A percentile compares a stretch with the other conserved stretches of the same genome.
Evolutionary conservation across 2,329 filamentous ascomycete genomes (phyloP).

Genomic region (Talaromyces sp.): DNA sequence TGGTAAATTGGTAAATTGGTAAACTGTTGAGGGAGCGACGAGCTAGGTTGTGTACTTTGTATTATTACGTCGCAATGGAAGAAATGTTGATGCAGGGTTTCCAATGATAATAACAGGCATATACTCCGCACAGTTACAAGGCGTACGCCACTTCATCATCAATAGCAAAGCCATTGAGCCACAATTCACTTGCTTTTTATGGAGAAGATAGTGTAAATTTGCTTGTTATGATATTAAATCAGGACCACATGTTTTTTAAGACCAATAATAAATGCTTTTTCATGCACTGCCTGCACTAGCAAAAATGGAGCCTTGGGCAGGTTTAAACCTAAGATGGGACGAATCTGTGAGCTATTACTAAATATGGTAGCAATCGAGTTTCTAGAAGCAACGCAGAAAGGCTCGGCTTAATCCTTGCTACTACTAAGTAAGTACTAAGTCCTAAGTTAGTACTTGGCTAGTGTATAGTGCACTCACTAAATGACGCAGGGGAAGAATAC

Average conservation of each 20-base stretch:
- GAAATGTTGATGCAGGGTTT: not conserved
- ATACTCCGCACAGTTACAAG: not conserved
- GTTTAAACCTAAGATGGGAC: not conserved
- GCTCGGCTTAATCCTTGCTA: not conserved
- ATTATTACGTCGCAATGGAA: not conserved
- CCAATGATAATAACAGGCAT: not conserved
- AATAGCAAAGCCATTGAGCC: not conserved
- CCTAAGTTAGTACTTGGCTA: not conserved
- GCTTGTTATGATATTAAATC: too few species aligned
- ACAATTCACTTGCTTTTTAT: not conserved
- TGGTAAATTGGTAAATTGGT: too few species aligned
- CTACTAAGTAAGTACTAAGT: not conserved
- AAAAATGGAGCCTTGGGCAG: not conserved
- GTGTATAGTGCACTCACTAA: not conserved
- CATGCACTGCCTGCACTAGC: not conserved
- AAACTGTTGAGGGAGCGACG: not conserved
- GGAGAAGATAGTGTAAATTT: too few species aligned
- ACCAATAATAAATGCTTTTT: too few species aligned
- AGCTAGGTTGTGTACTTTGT: not conserved
- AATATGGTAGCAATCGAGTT: not conserved
- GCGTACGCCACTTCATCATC: not conserved
- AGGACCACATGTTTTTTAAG: too few species aligned
- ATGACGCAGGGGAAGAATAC: not conserved
- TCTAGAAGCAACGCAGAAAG: not conserved
- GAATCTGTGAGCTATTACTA: not conserved